Evolutionary conservation across 768 basidiomycete genomes (phyloP), one percentile per base, ranked within the genome.

Genomic region (Lactarius akahatsu): DNA sequence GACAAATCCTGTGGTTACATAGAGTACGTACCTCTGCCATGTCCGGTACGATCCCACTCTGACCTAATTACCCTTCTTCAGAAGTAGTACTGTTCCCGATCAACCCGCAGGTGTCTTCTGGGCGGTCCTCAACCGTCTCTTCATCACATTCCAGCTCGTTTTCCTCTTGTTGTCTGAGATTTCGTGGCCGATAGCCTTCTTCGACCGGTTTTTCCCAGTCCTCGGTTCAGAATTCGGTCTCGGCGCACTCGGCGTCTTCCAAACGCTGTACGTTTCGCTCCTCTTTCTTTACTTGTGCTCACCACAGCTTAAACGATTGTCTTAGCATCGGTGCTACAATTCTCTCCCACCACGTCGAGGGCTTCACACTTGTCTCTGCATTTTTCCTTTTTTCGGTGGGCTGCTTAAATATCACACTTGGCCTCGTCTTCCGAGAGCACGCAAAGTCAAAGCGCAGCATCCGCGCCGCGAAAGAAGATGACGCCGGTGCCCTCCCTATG

Each of bases 31-130:
- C 50, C 34, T 16, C n/a, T 38, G 55, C 28, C 28, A 18, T 13
- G 1, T 43, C 23, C 18, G 47, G 11, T 38, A 47, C 34, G 41
- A 26, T 52, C n/a, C 45, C 32, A 23, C 16, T 23, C 60, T 62
- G 45, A 38, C 52, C 16, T 41, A 65, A 28, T 40, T 20, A 45
- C 32, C 64, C 56, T 68, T 63, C 63, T 85, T 78, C 69, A 89
- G 85, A 65, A 72, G 76, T 57, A 91, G 88, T 76, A 92, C 92
- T 2, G 92, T 97, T 5, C 94, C 94, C 4, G 92, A 93, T 76
- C 94, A 96, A 75, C 84, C 91, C 36, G 94, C 91, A 23, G 94
- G 94, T 32, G 84, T 86, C 10, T 96, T 97, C 78, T 97, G 94
- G 91, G 91, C 92, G 5, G 87, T 96, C 68, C 79, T 96, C 69